Base-by-base conservation (phyloP, 2,329 filamentous ascomycete species). In the Ceratocystis colombiana region DNA sequence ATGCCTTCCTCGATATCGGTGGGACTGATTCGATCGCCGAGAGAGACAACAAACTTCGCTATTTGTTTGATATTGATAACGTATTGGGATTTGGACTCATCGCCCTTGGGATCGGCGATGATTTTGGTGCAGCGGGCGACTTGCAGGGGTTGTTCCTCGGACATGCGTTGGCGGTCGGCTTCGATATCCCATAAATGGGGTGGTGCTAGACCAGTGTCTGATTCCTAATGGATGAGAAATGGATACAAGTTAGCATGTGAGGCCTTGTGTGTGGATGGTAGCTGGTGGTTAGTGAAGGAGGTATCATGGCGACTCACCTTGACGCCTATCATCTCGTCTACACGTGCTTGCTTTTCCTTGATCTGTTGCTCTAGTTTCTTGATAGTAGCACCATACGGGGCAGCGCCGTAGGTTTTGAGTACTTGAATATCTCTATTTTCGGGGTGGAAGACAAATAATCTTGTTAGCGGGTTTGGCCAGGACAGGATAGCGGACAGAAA, bases 41-140 rank as follows among this genome's bases (percentile, higher is more conserved):
- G 85, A 77, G 96, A 94, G 70, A 99, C 94, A 63, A 99, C 94
- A 73, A 99, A 99, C 79, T 99, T 99, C 73, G 94, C 94, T 73
- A 99, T 99, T 78, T 99, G 94, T 82, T 99, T 99, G 72, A 99
- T 93, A 78, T 99, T 99, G 83, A 99, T 99, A 73, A 99, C 92
- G 80, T 99, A 99, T 86, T 97, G 99, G 85, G 89, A 96, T 84
- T 99, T 99, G 70, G 96, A 89, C 68, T 90, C 79, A 75, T 97
- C 92, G n/a, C 76, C 76, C 78, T 94, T 93, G 75, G 96, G 92
- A 74, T 97, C 93, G 69, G 91, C 87, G 72, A 99, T 99, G 76
- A 99, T 99, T 83, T 99, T 99, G 68, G 94, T 99, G 82, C 94
- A 99, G 74, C 94, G 84, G 70, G 94, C 94, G 70, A 99, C 94